Percentiles rank a stretch among this genome's conserved stretches.
phyloP scores from a whole-genome alignment of 495 filamentous ascomycete genomes.

The Talaromyces liani region DNA sequence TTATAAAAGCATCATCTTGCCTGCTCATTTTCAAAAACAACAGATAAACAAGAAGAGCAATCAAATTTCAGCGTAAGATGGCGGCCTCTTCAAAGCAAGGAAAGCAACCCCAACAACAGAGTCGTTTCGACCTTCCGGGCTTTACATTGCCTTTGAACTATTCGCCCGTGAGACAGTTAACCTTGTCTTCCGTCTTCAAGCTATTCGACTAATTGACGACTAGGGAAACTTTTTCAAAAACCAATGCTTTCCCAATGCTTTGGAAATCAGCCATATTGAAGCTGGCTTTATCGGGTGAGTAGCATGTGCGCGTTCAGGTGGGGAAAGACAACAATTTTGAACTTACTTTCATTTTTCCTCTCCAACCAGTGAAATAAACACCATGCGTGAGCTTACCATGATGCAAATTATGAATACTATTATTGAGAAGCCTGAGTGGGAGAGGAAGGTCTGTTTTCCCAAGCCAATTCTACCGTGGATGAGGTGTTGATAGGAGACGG shows the following conservation, averaged over 20 bases:
- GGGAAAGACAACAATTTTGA: neutral
- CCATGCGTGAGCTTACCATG: constrained; percentile 30
- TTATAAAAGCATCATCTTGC: no score
- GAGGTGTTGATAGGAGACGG: neutral
- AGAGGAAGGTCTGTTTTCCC: constrained; percentile 36
- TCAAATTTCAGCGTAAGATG: no score
- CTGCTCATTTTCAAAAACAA: no score
- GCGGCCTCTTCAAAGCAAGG: no score
- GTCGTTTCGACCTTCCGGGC: constrained; percentile 23
- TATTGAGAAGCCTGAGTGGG: constrained; percentile 46
- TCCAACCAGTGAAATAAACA: constrained; percentile 3
- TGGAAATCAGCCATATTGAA: neutral
- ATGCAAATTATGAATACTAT: constrained; percentile 31
- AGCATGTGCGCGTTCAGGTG: neutral
- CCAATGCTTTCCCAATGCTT: neutral
- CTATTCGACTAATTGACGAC: constrained; percentile 19
- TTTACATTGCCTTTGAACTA: constrained; percentile 32
- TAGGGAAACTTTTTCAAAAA: constrained; percentile 24
- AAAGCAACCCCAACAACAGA: no score
- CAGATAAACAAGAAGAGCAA: no score
- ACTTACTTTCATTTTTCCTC: neutral
- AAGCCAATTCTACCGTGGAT: neutral
- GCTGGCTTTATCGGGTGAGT: neutral
- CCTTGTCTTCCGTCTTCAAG: constrained; percentile 23
- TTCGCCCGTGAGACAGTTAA: constrained; percentile 20